A percentile compares a stretch with the other conserved stretches of the same genome.
phyloP scores from a whole-genome alignment of 768 basidiomycete species.

The Amanita rimosa region DNA sequence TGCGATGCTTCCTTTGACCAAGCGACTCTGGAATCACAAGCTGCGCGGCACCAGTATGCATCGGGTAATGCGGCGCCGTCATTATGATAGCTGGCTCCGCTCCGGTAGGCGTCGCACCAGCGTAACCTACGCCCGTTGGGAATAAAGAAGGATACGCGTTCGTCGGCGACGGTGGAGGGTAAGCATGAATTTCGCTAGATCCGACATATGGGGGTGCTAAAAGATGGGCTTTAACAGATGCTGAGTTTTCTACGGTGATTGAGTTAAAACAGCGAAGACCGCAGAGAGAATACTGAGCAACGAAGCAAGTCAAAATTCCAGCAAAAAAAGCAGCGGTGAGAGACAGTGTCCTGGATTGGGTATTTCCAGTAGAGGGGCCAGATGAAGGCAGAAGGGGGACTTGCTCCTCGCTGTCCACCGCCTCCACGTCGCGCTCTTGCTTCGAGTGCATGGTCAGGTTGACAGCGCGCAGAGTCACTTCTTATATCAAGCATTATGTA shows the following conservation, averaged over 20 bases:
- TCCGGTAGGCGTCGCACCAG: conserved; percentile 71
- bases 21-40: conserved; percentile 42
- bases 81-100: conserved; percentile 63
- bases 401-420: conserved; percentile 12
- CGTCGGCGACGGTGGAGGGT: conserved; percentile 64
- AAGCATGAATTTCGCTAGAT: conserved; percentile 56
- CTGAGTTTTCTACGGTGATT: conserved; percentile 5
- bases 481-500: background rate
- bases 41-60: conserved; percentile 59
- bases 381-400: conserved; percentile 18
- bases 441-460: background rate
- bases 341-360: conserved; percentile 25
- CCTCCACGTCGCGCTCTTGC: conserved; percentile 5
- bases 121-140: conserved; percentile 67
- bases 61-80: conserved; percentile 70
- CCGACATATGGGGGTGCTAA: conserved; percentile 62
- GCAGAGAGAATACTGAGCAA: conserved; percentile 38
- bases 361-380: conserved; percentile 9
- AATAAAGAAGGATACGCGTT: conserved; percentile 65
- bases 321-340: conserved; percentile 39
- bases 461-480: background rate
- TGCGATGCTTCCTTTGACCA: conserved; percentile 12
- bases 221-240: conserved; percentile 13
- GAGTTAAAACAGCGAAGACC: conserved; percentile 26
- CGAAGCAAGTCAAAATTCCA: conserved; percentile 39